Percentiles rank a stretch among this genome's conserved stretches.
These are phyloP conservation scores for Talaromyces islandicus DNA, from an alignment of 2,329 filamentous ascomycete species.

Conservation along the genomic window DNA sequence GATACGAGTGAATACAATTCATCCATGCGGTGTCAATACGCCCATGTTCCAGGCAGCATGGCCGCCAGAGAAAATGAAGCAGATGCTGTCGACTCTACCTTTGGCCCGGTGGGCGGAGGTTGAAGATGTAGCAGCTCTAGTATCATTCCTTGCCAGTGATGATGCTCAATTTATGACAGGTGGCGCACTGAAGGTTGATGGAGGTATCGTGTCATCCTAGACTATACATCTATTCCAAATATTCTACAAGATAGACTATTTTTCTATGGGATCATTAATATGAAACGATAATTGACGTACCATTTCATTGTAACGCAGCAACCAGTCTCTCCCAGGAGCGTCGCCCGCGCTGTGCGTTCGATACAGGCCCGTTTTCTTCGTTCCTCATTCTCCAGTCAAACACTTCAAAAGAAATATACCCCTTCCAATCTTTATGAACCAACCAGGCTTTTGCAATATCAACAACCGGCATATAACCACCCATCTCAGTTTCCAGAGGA, in stretches of 20 bases:
- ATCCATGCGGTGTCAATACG: constrained; percentile 33
- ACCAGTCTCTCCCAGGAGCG: constrained; percentile 2
- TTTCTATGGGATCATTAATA: not conserved
- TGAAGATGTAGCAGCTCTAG: constrained; percentile 33
- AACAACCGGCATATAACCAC: constrained; percentile 8
- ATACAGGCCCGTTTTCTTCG: constrained; percentile 2
- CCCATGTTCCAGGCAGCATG: constrained; percentile 30
- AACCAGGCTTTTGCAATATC: constrained; percentile 15
- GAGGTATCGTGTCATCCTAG: constrained; percentile 25
- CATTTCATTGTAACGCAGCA: not conserved
- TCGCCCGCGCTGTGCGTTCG: constrained; percentile 7
- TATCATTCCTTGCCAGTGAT: constrained; percentile 33
- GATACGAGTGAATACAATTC: constrained; percentile 37
- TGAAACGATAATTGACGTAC: not conserved
- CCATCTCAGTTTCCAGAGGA: constrained; percentile 16
- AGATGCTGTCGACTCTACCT: constrained; percentile 26
- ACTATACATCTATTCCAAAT: not conserved
- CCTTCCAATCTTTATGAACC: constrained; percentile 15
- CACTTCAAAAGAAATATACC: constrained; percentile 19
- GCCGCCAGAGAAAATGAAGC: constrained; percentile 27
- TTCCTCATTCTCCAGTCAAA: constrained; percentile 18
- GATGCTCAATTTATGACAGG: constrained; percentile 36
- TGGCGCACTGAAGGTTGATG: constrained; percentile 12
- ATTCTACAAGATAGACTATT: not conserved
- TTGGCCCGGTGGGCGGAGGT: constrained; percentile 31